Base-by-base conservation (phyloP, 192 early-diverging fungal species). In the Backusella psychrophila region DNA sequence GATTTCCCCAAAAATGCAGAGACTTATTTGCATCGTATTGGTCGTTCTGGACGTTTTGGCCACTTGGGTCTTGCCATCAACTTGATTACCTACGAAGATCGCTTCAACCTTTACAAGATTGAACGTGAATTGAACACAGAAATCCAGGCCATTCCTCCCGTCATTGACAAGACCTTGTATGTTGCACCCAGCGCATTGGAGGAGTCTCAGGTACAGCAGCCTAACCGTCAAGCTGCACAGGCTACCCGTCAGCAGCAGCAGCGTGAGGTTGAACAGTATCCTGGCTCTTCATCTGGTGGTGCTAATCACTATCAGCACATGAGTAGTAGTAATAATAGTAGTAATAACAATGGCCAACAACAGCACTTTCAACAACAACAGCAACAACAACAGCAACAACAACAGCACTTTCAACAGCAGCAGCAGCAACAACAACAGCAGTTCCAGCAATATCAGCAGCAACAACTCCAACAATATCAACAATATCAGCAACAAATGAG, bases 1-100 rank as follows among this genome's bases (percentile, higher is more conserved):
- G 98, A 99, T 85, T 98, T 99, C 82, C 97, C 97, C 74, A 98
- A 98, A 83, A 99, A 98, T 74, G 95, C 97, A 38, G 98, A 99
- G 86, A 99, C 97, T 1, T 99, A 99, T 81, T 87, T 99, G 44
- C 98, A 99, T 86, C 93, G 98, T 75, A 99, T 99, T 81, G 98
- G 98, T 71, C 93, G 98, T 80, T 96, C 95, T 53, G 98, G 98
- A 14, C 92, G 97, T 73, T 99, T 96, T 81, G 97, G 93, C 56
- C 97, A 98, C 83, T 87, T 98, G 52, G 97, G 97, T 74, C 85
- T 98, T 19, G 98, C 98, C 17, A 99, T 99, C 85, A 99, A 99
- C 83, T 84, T 99, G 76, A 96, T 99, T 72, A 99, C 98, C 1
- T 96, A 96, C 79, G 98, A 99, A 74, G 98, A 99, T 85, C 90